Percentiles rank a stretch among this genome's conserved stretches.
Conservation (phyloP, 805 yeast genomes). For the Cyberlindnera petersonii region DNA sequence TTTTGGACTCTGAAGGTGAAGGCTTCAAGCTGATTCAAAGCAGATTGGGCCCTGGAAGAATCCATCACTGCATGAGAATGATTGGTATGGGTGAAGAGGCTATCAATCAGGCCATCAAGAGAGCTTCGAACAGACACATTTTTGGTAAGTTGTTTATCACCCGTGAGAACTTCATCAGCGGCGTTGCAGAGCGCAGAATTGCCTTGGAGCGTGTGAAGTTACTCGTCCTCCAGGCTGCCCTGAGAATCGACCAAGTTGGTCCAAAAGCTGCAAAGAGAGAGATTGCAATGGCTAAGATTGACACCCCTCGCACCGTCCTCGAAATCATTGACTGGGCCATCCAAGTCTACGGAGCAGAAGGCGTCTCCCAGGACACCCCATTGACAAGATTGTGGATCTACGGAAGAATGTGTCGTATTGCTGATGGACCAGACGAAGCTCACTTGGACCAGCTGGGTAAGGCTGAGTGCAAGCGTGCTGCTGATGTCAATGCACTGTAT, state of each 20-base stretch:
- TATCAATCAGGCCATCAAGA: constrained; percentile 40
- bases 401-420: constrained; percentile 54
- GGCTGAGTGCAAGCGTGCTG: constrained; percentile 38
- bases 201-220: constrained; percentile 51
- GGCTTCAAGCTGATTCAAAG: constrained; percentile 65
- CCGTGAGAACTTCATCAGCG: constrained; percentile 46
- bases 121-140: constrained; percentile 51
- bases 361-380: constrained; percentile 57
- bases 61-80: constrained; percentile 66
- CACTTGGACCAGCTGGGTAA: constrained; percentile 56
- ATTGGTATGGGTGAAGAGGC: constrained; percentile 61
- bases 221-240: constrained; percentile 57
- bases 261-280: constrained; percentile 53
- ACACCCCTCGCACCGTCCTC: constrained; percentile 52
- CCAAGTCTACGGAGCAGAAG: constrained; percentile 63
- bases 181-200: constrained; percentile 50
- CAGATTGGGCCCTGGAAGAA: constrained; percentile 65
- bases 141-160: constrained; percentile 48
- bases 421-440: constrained; percentile 71
- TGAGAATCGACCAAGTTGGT: constrained; percentile 48
- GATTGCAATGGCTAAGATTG: constrained; percentile 61
- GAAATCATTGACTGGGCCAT: constrained; percentile 57
- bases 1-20: constrained; percentile 46
- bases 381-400: constrained; percentile 50
- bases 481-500: constrained; percentile 34